Base-by-base conservation (phyloP, 2,329 filamentous ascomycete genomes). In the Annulohypoxylon truncatum region DNA sequence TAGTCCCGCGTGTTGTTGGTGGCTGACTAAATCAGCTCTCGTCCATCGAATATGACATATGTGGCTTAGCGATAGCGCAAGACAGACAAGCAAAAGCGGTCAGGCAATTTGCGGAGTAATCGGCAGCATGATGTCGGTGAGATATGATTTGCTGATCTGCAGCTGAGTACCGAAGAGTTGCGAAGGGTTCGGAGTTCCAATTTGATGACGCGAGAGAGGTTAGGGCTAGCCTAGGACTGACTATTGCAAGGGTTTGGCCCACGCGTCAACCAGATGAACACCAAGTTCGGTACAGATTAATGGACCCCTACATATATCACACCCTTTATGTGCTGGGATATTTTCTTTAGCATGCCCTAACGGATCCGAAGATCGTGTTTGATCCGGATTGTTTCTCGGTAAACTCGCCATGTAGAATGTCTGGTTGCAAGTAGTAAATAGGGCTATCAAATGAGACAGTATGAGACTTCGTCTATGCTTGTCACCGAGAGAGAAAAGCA, bases 241-340 rank as follows among this genome's bases (percentile, higher is more conserved):
- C 12, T 35, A 24, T 29, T 29, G 9, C 28, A 54, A 13, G 55
- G 55, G 5, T 28, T 35, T 24, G 50, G 42, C 35, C 42, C 47
- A 61, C 38, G 38, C 56, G 51, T 26, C 13, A 48, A 57, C 56
- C 62, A 61, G 20, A 47, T 24, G 12, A 18, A 5, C 6, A 10
- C 12, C 5, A 44, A 9, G n/a, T 46, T 33, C 40, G 62, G 62
- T 65, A 61, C 42, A 56, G 48, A 61, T 56, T 56, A 52, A 48
- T 33, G 24, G 54, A 55, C 15, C 50, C 35, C 13, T 46, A 20
- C 50, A 47, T 50, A 54, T 52, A 33, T 35, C 22, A 52, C n/a
- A 8, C 15, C 10, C 44, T 12, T 28, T 59, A 59, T 54, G 54
- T 5, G n/a, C 33, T 18, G 24, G 51, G 35, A n/a, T 40, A 12